phyloP scores from a whole-genome alignment of 345 rosid genomes.

The Eucalyptus lansdowneana region DNA sequence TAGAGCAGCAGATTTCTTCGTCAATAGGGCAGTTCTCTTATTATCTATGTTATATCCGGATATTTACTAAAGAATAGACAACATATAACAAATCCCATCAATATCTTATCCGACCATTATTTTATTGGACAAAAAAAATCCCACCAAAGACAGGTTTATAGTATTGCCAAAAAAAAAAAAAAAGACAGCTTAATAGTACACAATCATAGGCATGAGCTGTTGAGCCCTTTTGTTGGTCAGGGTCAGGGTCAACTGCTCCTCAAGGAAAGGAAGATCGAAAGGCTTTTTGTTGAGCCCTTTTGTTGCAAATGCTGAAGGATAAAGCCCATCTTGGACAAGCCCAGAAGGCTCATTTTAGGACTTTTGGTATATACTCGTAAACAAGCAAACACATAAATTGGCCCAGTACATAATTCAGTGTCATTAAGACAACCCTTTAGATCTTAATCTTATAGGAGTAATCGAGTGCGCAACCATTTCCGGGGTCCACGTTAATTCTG shows the following conservation, averaged over 20 bases:
- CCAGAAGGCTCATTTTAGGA: no score
- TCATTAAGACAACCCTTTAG: background rate
- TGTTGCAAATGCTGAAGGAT: background rate
- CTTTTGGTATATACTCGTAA: no score
- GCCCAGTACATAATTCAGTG: background rate
- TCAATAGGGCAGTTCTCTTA: background rate
- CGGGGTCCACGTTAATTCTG: no score
- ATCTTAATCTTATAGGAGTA: background rate
- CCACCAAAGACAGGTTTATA: no score
- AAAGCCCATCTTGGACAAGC: background rate
- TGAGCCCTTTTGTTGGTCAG: background rate
- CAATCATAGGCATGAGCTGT: background rate
- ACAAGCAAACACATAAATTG: no score
- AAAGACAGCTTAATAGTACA: no score
- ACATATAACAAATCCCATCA: background rate
- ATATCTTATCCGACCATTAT: background rate
- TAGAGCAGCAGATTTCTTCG: background rate
- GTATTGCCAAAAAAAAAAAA: no score
- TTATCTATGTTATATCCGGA: background rate
- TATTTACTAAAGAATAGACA: background rate
- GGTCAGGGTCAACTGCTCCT: background rate
- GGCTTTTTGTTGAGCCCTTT: background rate
- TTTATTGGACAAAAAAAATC: no score
- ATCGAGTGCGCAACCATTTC: background rate
- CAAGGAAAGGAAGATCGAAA: background rate